Base-by-base conservation (phyloP, 352 stramenopile species). In the Phytophthora pseudosyringae region DNA sequence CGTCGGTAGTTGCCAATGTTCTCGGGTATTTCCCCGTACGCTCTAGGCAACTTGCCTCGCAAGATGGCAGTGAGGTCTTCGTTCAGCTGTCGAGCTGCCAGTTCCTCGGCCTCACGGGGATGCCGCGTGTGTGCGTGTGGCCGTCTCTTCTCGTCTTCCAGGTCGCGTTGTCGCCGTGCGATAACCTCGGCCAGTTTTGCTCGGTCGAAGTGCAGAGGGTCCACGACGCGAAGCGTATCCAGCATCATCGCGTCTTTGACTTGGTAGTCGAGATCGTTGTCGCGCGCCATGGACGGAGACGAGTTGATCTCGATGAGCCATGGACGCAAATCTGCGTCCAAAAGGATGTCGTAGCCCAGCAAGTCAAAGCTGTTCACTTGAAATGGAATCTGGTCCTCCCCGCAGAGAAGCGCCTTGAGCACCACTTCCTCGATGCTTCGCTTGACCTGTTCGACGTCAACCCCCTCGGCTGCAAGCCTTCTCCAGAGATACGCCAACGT, bases 271-370 rank as follows among this genome's bases (percentile, higher is more conserved):
- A 98, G 66, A 6, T 77, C 57, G 38, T 94, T 89, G 39, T 98
- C 91, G 16, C 90, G 78, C 15, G 78, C 88, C 77, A 99, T 90
- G 9, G 89, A 97, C 21, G 96, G 96, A 53, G 88, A 97, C 45
- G 91, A 90, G 68, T 99, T 99, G 55, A 99, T 97, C 74, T 99
- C 96, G 36, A 99, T 95, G 5, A 99, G 83, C 94, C 94, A 98
- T 32, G 93, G 93, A 7, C 88, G 89, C 35, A 97, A 83, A 10
- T 88, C 61, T 8, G 83, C 65, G 69, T 99, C 95, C 26, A 99
- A 68, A 15, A 99, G 76, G 25, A 99, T 89, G 69, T 99, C 95
- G 74, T 98, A 99, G 6, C 96, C 96, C 52, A 97, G 96, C 28
- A 99, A 54, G 65, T 99, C 95, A 64, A 98, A 99, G 33, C 81